Percentiles rank a stretch among this genome's conserved stretches.
Evolutionary conservation across 768 basidiomycete genomes (phyloP).

Genomic region (Auricularia sp.): DNA sequence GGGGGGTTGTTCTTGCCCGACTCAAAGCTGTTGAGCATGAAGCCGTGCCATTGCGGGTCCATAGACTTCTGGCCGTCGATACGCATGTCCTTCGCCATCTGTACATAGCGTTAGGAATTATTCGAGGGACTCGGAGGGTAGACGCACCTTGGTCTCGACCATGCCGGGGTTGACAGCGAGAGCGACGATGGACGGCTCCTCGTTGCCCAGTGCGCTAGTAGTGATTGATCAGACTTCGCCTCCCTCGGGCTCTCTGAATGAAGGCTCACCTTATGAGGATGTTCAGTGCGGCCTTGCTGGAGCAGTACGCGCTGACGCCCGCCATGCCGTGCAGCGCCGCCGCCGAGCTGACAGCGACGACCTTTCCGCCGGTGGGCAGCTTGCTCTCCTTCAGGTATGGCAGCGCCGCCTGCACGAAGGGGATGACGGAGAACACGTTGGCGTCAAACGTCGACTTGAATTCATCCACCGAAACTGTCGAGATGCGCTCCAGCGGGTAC

Average conservation of each 20-base stretch:
- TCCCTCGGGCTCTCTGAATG: neutral
- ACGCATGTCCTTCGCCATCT: constrained; percentile 67
- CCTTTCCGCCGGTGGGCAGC: constrained; percentile 37
- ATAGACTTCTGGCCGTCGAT: constrained; percentile 42
- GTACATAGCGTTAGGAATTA: neutral
- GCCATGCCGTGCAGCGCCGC: constrained; percentile 57
- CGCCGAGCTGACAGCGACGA: constrained; percentile 82
- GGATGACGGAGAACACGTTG: constrained; percentile 80
- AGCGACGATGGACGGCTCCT: constrained; percentile 66
- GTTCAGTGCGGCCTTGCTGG: constrained; percentile 85
- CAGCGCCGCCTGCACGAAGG: constrained; percentile 54
- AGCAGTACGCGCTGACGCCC: constrained; percentile 76
- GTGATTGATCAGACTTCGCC: neutral
- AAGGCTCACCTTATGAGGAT: constrained; percentile 57
- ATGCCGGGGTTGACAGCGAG: constrained; percentile 81
- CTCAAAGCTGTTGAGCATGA: constrained; percentile 46
- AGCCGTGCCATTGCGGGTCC: constrained; percentile 41
- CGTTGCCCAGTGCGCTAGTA: constrained; percentile 67
- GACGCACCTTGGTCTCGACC: constrained; percentile 68
- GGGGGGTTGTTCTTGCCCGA: constrained; percentile 68
- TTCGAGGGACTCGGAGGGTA: constrained; percentile 1
- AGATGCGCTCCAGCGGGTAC: constrained; percentile 58
- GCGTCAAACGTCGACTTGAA: constrained; percentile 74
- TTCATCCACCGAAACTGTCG: constrained; percentile 36
- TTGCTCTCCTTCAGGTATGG: constrained; percentile 58